Evolutionary conservation across 164 flowering plant species (phyloP).

Genomic region (Vitis cinerea): DNA sequence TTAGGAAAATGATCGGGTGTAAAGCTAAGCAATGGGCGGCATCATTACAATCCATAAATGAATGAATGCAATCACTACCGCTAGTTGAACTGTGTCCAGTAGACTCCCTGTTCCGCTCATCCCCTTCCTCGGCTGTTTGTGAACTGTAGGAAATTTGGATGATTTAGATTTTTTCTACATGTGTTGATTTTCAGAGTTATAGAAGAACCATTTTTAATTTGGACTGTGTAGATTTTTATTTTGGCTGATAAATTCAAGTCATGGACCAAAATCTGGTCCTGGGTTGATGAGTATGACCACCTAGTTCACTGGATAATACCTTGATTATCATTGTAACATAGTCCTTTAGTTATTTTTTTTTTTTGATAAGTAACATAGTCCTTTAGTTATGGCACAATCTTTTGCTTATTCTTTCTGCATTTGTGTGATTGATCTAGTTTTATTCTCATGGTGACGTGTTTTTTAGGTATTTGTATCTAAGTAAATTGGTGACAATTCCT

Average conservation of each 20-base stretch:
- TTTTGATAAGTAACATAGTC: neutral
- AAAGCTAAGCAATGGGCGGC: too few species aligned
- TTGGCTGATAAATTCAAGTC: too few species aligned
- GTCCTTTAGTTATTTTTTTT: neutral
- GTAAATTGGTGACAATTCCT: constrained; percentile 60
- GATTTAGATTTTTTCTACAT: neutral
- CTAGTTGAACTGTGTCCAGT: too few species aligned
- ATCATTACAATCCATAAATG: too few species aligned
- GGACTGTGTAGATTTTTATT: too few species aligned
- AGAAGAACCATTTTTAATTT: too few species aligned
- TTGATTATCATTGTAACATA: neutral
- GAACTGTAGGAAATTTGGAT: neutral
- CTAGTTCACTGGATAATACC: neutral
- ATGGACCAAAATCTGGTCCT: neutral
- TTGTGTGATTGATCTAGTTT: neutral
- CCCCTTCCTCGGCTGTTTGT: too few species aligned
- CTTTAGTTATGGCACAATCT: neutral
- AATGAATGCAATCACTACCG: too few species aligned
- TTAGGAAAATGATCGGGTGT: neutral
- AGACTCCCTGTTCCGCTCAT: too few species aligned
- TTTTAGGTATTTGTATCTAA: constrained; percentile 69
- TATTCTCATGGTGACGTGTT: neutral
- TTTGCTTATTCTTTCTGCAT: neutral
- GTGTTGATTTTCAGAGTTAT: neutral
- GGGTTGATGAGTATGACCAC: neutral